Base-by-base conservation (phyloP, 768 basidiomycete species). In the Russula griseocarnosa region DNA sequence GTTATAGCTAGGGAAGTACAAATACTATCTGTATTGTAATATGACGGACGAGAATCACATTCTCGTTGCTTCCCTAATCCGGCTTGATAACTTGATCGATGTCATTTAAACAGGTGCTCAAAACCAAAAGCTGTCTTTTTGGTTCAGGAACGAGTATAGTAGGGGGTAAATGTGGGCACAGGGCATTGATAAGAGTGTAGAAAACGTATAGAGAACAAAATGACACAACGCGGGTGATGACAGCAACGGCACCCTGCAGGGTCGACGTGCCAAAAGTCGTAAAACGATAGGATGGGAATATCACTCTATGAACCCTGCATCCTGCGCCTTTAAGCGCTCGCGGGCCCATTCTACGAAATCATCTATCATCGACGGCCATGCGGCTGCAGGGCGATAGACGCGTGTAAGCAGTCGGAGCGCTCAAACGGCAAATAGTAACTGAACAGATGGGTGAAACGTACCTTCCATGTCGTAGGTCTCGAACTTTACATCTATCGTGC, bases 341-440 rank as follows among this genome's bases (percentile, higher is more conserved):
- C 80, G 84, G 46, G 84, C 87, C 70, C 79, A 87, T 60, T 81
- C 84, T 18, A 91, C 90, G 69, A 92, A 93, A 57, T 90, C 89
- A 69, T 94, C 92, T 66, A 94, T 88, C 26, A 86, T 82, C 42
- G 90, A 92, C 5, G 92, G 92, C 92, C 92, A 94, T 2, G 92
- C 88, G 53, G 83, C 92, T 91, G 70, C 22, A 65, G 57, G 20
- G 55, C 18, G 40, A 42, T 34, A 56, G 67, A 46, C 40, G 66
- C 64, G 66, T 61, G 61, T 46, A 54, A 69, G 38, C 28, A 28
- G 60, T 52, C 42, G 34, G 53, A 36, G 49, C 49, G 63, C 56
- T 49, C 24, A 30, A 13, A 61, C 49, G 32, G 3, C 16, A 26
- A 4, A 46, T 20, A 3, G 24, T 2, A 11, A 10, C 38, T 28